Evolutionary conservation across 768 basidiomycete species (phyloP), one percentile per base, ranked within the genome.

Genomic region (Imleria badia): DNA sequence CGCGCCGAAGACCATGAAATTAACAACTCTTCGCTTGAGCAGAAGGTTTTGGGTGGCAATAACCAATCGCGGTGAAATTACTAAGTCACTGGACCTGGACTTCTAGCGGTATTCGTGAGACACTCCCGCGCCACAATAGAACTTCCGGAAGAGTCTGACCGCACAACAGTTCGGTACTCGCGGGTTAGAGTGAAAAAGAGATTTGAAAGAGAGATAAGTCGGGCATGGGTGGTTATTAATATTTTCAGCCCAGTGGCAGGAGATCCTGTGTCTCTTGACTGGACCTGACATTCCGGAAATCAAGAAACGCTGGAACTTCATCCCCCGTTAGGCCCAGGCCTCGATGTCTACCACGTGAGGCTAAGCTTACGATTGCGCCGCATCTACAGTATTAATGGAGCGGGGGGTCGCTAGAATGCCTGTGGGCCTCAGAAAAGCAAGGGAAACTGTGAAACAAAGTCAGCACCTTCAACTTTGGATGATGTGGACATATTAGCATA

Each of bases 41-140:
- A 52, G 23, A 36, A 49, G 30, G 43, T 48, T 48, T 62, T 55
- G 60, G 38, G 45, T 56, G n/a, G 26, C 26, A 51, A 34, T 54
- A 15, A 31, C 55, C 44, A 44, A 62, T 59, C 54, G 29, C 29
- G 36, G 39, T 30, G 46, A 55, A 50, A 48, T 57, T n/a, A n/a
- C 26, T 26, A 26, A 26, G 3, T 26, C 54, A 22, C 41, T 33
- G 44, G 34, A 40, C 22, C 29, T 43, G 52, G 42, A 22, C 33
- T 17, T 33, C 51, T 30, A 22, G 36, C 41, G 51, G 43, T 22
- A 38, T 41, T 30, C 23, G n/a, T 34, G 46, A 44, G 41, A 41
- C 38, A 48, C 31, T 44, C 12, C 35, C 30, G 31, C 31, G 51
- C 26, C 49, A 14, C 44, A 50, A 19, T 20, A 34, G 31, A 2